Evolutionary conservation across 495 filamentous ascomycete species (phyloP).

Genomic region (Podospora pseudocomata): DNA sequence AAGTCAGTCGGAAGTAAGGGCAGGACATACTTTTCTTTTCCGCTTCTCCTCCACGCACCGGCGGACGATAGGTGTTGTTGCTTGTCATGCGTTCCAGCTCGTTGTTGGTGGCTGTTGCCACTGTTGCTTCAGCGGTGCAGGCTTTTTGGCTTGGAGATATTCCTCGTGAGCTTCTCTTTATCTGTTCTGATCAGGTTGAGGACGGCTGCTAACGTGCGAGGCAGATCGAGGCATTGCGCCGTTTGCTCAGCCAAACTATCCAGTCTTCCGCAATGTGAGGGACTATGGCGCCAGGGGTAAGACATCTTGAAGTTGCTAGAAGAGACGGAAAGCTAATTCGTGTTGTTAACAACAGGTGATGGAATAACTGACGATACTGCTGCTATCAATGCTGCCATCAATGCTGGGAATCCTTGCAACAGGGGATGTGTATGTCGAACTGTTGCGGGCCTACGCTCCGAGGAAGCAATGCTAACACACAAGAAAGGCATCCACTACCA

Average conservation of each 20-base stretch:
- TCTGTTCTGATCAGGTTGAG: background rate
- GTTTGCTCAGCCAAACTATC: slow-evolving; percentile 43
- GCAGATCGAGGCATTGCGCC: slow-evolving; percentile 47
- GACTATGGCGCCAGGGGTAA: slow-evolving; percentile 59
- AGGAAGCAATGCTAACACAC: background rate
- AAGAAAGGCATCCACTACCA: slow-evolving; percentile 58
- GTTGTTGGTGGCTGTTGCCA: slow-evolving; percentile 37
- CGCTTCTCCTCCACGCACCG: background rate
- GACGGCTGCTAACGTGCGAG: slow-evolving; percentile 6
- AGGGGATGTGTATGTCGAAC: slow-evolving; percentile 54
- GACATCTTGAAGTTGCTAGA: slow-evolving; percentile 6
- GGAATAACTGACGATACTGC: slow-evolving; percentile 71
- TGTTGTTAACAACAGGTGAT: slow-evolving; percentile 30
- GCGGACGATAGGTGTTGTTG: background rate
- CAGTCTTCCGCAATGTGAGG: slow-evolving; percentile 58
- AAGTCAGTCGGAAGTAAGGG: background rate
- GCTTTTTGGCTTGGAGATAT: slow-evolving; percentile 47
- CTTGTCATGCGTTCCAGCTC: slow-evolving; percentile 38
- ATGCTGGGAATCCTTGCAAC: slow-evolving; percentile 71
- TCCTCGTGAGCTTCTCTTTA: slow-evolving; percentile 30
- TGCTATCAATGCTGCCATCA: slow-evolving; percentile 80
- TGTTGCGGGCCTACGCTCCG: background rate
- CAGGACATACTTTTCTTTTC: background rate
- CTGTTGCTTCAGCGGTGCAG: slow-evolving; percentile 36
- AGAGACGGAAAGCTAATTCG: background rate